These are phyloP conservation scores for Capsicum chinense DNA, from an alignment of 257 asterid genomes.

Conservation along the genomic window DNA sequence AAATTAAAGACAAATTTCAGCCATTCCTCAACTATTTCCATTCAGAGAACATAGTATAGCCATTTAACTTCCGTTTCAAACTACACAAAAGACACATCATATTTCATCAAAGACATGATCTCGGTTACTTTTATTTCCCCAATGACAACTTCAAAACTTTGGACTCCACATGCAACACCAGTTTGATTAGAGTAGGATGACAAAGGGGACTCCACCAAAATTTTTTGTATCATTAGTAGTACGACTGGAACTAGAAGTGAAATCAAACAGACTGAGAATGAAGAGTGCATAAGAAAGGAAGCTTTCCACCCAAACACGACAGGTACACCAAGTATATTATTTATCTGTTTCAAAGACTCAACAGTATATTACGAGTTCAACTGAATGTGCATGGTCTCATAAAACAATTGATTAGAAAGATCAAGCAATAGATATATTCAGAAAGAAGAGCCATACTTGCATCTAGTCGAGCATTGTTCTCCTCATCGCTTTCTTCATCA, in stretches of 20 bases:
- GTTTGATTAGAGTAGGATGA: constrained; percentile 24
- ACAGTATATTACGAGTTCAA: background rate
- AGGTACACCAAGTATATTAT: background rate
- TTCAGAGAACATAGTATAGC: background rate
- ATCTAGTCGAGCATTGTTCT: constrained; percentile 46
- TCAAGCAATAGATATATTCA: background rate
- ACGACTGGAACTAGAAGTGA: constrained; percentile 19
- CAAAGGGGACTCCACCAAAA: background rate
- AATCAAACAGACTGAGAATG: constrained; percentile 3
- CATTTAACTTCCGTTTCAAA: background rate
- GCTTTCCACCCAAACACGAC: background rate
- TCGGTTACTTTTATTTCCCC: background rate
- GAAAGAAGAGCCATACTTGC: constrained; percentile 50
- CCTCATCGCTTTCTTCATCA: constrained; percentile 82
- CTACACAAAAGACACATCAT: constrained; percentile 14
- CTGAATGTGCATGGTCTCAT: constrained; percentile 24
- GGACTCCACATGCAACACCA: constrained; percentile 19
- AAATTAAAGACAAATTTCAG: constrained; percentile 33
- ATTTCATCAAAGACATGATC: constrained; percentile 12
- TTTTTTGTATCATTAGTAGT: background rate
- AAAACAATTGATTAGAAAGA: background rate
- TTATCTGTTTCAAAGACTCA: background rate
- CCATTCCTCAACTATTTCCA: background rate
- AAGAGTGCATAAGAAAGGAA: background rate
- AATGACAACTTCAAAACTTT: constrained; percentile 16